A percentile compares a stretch with the other conserved stretches of the same genome.
Conservation (phyloP, 1,139 yeast genomes). For the Candida pseudoviswanathii region DNA sequence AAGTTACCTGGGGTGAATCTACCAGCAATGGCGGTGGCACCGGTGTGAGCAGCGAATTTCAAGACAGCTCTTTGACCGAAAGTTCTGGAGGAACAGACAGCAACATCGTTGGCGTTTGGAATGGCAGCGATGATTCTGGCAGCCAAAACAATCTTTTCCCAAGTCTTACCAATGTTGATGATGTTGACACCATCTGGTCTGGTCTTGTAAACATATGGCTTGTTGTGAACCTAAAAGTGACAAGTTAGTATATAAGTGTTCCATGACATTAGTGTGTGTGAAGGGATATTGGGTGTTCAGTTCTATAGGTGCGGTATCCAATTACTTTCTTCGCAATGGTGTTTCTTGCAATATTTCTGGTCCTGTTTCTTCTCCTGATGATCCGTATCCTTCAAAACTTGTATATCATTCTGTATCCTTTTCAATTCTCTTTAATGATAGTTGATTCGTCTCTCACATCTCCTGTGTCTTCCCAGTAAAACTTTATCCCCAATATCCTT, state of each 20-base stretch:
- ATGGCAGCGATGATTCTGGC: conserved; percentile 99
- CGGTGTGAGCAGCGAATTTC: conserved; percentile 99
- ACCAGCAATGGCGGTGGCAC: conserved; percentile 99
- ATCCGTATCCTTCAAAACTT: too few relatives aligned
- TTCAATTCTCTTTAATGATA: background rate
- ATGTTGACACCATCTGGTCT: conserved; percentile 99
- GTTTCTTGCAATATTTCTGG: too few relatives aligned
- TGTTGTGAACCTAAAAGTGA: conserved; percentile 85
- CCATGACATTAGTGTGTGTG: background rate
- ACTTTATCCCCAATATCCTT: background rate
- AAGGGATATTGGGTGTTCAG: background rate
- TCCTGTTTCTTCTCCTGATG: too few relatives aligned
- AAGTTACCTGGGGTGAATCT: conserved; percentile 99
- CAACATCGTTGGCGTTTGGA: conserved; percentile 98
- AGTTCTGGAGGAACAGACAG: conserved; percentile 98
- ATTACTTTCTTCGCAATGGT: too few relatives aligned
- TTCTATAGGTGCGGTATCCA: too few relatives aligned
- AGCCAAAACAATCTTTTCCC: conserved; percentile 99
- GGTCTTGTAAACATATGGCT: conserved; percentile 98
- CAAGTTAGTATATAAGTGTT: conserved; percentile 39
- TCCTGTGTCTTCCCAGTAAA: background rate
- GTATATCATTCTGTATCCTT: background rate
- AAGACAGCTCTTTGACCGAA: conserved; percentile 99
- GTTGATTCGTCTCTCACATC: background rate
- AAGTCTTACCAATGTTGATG: conserved; percentile 98